phyloP scores from a whole-genome alignment of 2,329 filamentous ascomycete genomes.

The Neopestalotiopsis sp. region DNA sequence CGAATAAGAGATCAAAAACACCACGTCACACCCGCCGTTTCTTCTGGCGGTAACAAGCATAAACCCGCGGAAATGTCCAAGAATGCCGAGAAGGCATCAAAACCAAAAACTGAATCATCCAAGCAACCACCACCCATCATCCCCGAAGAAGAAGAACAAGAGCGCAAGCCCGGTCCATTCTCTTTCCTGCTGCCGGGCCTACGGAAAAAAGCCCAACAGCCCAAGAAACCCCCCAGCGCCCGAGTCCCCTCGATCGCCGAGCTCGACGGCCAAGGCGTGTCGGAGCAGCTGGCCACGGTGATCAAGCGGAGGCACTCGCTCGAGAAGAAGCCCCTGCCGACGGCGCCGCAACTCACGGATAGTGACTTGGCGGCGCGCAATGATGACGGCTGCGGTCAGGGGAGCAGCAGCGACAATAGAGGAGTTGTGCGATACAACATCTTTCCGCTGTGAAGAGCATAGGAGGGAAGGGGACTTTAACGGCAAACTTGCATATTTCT shows the following conservation, averaged over 20 bases:
- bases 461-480: too few species aligned
- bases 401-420: neutral
- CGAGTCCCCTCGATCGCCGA: neutral
- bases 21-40: neutral
- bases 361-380: neutral
- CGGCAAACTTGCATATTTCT: too few species aligned
- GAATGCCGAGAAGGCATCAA: neutral
- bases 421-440: neutral
- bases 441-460: too few species aligned
- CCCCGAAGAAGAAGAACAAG: neutral
- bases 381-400: neutral
- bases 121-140: neutral
- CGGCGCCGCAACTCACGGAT: neutral
- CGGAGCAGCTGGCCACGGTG: neutral
- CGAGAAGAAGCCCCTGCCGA: neutral
- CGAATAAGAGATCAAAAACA: neutral
- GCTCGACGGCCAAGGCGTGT: neutral
- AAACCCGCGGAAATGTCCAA: neutral
- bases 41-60: neutral
- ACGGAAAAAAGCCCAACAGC: neutral
- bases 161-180: neutral
- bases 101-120: neutral
- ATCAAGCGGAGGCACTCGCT: neutral
- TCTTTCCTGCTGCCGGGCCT: neutral
- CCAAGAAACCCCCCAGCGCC: neutral